A percentile compares a stretch with the other conserved stretches of the same genome.
Conservation (phyloP, 164 flowering plant species). For the Berberis vulgaris region DNA sequence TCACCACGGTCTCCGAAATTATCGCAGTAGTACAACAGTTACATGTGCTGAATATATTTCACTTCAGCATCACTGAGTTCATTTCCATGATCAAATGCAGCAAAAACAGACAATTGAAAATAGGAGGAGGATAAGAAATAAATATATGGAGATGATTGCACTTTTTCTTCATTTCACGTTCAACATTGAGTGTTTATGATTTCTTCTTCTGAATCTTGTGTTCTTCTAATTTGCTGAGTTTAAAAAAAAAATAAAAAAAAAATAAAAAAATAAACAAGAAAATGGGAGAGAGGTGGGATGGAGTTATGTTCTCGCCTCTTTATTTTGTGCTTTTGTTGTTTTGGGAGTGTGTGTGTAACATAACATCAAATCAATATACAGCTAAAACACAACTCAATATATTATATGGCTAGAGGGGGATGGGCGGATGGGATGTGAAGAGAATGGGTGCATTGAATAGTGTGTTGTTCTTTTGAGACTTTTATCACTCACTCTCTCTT, state of each 20-base stretch:
- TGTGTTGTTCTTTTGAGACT: no score
- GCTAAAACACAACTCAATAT: constrained; percentile 46
- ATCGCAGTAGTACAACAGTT: constrained; percentile 75
- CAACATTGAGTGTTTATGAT: constrained; percentile 1
- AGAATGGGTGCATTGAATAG: no score
- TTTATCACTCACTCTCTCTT: no score
- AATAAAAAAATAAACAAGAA: constrained; percentile 1
- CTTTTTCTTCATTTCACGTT: constrained; percentile 32
- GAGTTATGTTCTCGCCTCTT: not conserved
- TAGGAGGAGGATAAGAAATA: constrained; percentile 8
- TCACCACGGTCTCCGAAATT: constrained; percentile 66
- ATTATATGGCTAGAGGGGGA: no score
- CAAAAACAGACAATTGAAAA: not conserved
- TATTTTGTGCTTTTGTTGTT: no score
- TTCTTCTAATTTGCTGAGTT: no score
- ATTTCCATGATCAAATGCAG: constrained; percentile 19
- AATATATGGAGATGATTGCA: constrained; percentile 8
- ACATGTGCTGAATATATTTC: constrained; percentile 44
- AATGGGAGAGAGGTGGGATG: no score
- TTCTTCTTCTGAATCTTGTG: no score
- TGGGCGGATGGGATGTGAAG: no score
- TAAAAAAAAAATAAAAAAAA: not conserved
- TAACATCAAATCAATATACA: constrained; percentile 11
- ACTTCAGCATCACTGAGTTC: constrained; percentile 48
- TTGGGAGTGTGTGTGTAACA: no score